These are phyloP conservation scores for Rhazya stricta DNA, from an alignment of 257 asterid genomes.

Conservation along the genomic window DNA sequence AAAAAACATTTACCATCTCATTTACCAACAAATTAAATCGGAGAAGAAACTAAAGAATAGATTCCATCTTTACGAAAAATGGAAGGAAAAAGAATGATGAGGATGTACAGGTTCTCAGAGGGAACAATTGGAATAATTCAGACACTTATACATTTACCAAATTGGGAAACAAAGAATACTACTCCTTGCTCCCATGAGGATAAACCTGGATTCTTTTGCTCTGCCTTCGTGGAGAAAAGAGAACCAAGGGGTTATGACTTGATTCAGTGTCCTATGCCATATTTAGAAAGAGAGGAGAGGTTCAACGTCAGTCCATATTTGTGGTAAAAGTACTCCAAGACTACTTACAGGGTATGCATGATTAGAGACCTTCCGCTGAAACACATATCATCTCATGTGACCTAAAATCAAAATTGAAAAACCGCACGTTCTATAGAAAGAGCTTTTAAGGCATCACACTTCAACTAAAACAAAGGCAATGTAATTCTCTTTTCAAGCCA, in stretches of 20 bases:
- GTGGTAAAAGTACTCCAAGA: background rate
- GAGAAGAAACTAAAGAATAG: background rate
- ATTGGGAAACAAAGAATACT: background rate
- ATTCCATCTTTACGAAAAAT: background rate
- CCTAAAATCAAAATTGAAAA: background rate
- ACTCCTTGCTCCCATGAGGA: background rate
- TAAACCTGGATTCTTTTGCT: background rate
- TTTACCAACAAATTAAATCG: background rate
- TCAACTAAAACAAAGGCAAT: background rate
- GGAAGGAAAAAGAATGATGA: background rate
- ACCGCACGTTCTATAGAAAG: background rate
- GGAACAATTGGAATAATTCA: background rate
- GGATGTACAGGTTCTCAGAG: slow-evolving; percentile 12
- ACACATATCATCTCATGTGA: background rate
- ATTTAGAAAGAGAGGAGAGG: background rate
- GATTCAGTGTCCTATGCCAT: background rate
- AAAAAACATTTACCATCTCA: background rate
- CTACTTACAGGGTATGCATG: background rate
- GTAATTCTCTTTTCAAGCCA: background rate
- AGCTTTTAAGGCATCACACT: background rate
- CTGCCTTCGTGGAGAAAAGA: background rate
- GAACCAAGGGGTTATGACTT: background rate
- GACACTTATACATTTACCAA: background rate
- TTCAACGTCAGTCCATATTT: background rate
- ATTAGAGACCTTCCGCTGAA: background rate